A percentile compares a stretch with the other conserved stretches of the same genome.
Conservation (phyloP, 148 eudicot genomes). For the Polygonum aviculare region DNA sequence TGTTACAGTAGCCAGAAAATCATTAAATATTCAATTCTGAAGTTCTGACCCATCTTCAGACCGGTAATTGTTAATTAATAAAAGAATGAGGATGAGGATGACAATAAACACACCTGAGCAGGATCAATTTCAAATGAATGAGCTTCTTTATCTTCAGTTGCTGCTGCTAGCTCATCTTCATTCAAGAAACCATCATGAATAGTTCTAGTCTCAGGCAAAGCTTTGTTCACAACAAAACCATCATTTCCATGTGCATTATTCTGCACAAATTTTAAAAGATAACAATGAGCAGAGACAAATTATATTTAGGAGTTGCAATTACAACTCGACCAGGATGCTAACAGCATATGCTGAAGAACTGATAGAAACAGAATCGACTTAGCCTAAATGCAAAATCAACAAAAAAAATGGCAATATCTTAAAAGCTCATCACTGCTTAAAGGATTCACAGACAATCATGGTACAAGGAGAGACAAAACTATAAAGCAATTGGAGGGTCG, state of each 20-base stretch:
- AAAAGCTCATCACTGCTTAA: neutral
- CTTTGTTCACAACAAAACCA: constrained; percentile 69
- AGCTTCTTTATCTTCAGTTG: constrained; percentile 95
- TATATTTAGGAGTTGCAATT: neutral
- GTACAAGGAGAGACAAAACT: neutral
- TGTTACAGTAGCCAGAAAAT: neutral
- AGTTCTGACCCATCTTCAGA: neutral
- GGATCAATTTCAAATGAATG: constrained; percentile 94
- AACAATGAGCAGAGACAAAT: neutral
- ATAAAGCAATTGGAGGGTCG: neutral
- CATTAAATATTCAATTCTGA: neutral
- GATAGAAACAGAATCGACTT: neutral
- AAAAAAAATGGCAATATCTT: neutral
- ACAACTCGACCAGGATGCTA: neutral
- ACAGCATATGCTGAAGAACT: neutral
- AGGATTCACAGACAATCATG: neutral
- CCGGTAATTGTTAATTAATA: neutral
- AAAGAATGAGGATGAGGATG: too few relatives aligned
- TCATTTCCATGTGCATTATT: constrained; percentile 45
- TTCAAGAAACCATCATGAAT: constrained; percentile 69
- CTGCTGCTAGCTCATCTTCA: constrained; percentile 90
- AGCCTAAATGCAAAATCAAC: neutral
- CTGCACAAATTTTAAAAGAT: constrained; percentile 18
- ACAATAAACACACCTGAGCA: constrained; percentile 41
- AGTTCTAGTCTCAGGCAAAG: constrained; percentile 55